These are phyloP conservation scores for Pseudonitzschia delicatissima DNA, from an alignment of 108 stramenopile species.

Conservation along the genomic window DNA sequence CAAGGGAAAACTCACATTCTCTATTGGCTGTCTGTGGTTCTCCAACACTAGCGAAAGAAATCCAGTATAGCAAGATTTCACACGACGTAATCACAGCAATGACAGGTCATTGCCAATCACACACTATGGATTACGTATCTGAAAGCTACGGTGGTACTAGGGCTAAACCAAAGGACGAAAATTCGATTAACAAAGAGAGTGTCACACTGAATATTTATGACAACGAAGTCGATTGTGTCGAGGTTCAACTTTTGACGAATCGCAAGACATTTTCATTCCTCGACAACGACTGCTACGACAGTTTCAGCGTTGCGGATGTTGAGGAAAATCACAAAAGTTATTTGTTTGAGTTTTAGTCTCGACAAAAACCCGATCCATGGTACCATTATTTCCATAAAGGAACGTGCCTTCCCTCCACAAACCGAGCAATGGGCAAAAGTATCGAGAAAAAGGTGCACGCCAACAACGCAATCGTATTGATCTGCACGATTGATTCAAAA, in stretches of 20 bases:
- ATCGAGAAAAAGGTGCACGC: too few relatives aligned
- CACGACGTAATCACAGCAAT: slow-evolving; percentile 37
- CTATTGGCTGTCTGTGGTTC: slow-evolving; percentile 44
- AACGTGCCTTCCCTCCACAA: too few relatives aligned
- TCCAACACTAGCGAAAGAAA: slow-evolving; percentile 17
- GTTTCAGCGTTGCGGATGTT: not conserved
- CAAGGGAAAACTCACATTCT: slow-evolving; percentile 17
- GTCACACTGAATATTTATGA: slow-evolving; percentile 3
- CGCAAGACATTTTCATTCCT: not conserved
- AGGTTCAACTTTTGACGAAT: slow-evolving; percentile 6
- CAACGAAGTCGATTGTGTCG: not conserved
- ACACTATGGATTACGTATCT: slow-evolving; percentile 39
- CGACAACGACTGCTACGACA: not conserved
- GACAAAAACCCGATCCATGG: too few relatives aligned
- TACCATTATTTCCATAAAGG: too few relatives aligned
- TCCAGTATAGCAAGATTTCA: slow-evolving; percentile 24
- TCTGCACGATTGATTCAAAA: too few relatives aligned
- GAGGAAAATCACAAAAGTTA: too few relatives aligned
- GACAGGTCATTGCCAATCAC: slow-evolving; percentile 30
- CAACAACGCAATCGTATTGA: too few relatives aligned
- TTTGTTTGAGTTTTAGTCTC: too few relatives aligned
- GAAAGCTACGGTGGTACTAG: slow-evolving; percentile 38
- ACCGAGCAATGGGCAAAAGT: too few relatives aligned
- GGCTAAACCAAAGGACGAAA: not conserved
- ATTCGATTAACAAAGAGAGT: not conserved